These are phyloP conservation scores for Amanita brunnescens DNA, from an alignment of 768 basidiomycete species.

Conservation along the genomic window DNA sequence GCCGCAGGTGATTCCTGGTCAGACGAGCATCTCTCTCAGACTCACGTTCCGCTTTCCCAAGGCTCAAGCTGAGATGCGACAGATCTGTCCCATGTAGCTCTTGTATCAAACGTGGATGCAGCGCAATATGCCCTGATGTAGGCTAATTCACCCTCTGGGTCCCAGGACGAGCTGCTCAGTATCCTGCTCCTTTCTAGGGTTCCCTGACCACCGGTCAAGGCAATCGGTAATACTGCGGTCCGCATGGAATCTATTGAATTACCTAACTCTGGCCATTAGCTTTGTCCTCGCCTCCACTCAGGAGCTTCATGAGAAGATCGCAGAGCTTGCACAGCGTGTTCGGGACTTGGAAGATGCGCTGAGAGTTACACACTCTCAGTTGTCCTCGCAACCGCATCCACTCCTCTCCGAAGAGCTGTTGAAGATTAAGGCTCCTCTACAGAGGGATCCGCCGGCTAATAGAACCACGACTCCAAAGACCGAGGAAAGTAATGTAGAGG, in stretches of 20 bases:
- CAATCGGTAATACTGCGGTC: constrained; percentile 45
- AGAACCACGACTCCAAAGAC: constrained; percentile 43
- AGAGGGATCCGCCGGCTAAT: constrained; percentile 46
- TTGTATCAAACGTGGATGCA: constrained; percentile 73
- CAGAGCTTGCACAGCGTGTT: constrained; percentile 62
- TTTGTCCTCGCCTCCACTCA: constrained; percentile 76
- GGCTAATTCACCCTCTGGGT: constrained; percentile 15
- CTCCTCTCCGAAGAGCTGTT: constrained; percentile 66
- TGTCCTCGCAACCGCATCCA: constrained; percentile 55
- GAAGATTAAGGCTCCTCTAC: constrained; percentile 67
- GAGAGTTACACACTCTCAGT: constrained; percentile 46
- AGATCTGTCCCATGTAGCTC: constrained; percentile 70
- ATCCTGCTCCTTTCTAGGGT: constrained; percentile 32
- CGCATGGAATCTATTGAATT: background rate
- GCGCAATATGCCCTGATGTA: constrained; percentile 77
- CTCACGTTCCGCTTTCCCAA: constrained; percentile 15
- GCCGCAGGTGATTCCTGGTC: constrained; percentile 43
- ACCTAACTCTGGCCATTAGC: constrained; percentile 24
- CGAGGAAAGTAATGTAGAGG: constrained; percentile 55
- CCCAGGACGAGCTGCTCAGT: constrained; percentile 7
- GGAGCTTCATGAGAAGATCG: constrained; percentile 77
- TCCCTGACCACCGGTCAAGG: constrained; percentile 78
- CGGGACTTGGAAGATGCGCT: constrained; percentile 71
- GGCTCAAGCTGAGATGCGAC: constrained; percentile 68
- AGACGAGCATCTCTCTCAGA: constrained; percentile 6